phyloP scores from a whole-genome alignment of 2,329 filamentous ascomycete genomes.

The Fusarium albidum region DNA sequence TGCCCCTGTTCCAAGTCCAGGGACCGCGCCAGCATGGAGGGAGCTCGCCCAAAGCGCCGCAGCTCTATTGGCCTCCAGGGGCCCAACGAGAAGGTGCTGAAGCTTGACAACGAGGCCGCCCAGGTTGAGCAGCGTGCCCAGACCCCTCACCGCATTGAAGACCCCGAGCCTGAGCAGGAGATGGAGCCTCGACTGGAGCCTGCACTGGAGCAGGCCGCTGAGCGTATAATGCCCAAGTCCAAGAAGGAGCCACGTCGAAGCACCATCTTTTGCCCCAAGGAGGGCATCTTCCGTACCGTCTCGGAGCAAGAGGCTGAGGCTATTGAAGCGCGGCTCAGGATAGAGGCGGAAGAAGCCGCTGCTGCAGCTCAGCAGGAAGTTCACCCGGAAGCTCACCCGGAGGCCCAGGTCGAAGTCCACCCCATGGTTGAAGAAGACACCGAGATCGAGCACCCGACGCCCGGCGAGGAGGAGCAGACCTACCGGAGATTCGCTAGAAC shows the following conservation, averaged over 20 bases:
- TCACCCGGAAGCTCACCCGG: constrained; percentile 26
- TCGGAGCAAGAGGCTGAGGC: constrained; percentile 61
- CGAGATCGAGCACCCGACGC: constrained; percentile 44
- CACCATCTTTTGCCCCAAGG: constrained; percentile 67
- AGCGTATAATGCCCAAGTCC: constrained; percentile 36
- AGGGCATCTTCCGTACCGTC: constrained; percentile 70
- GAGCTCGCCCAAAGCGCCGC: constrained; percentile 35
- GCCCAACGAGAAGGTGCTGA: constrained; percentile 45
- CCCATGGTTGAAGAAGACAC: constrained; percentile 22
- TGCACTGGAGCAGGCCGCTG: constrained; percentile 38
- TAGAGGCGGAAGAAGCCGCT: constrained; percentile 23
- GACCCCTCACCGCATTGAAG: constrained; percentile 30
- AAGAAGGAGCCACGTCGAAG: constrained; percentile 55
- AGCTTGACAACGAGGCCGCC: constrained; percentile 44
- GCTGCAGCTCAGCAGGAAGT: constrained; percentile 21
- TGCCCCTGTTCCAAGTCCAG: constrained; percentile 65
- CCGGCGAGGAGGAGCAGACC: constrained; percentile 44
- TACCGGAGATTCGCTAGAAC: constrained; percentile 62
- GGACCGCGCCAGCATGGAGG: constrained; percentile 18
- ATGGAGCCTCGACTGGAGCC: constrained; percentile 19
- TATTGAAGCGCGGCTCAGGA: constrained; percentile 46
- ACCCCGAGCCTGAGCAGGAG: constrained; percentile 20
- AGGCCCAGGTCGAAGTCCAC: constrained; percentile 29
- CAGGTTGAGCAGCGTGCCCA: constrained; percentile 32
- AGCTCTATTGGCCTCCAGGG: constrained; percentile 37